These are phyloP conservation scores for Pythium brachiatum DNA, from an alignment of 352 stramenopile genomes.

Conservation along the genomic window DNA sequence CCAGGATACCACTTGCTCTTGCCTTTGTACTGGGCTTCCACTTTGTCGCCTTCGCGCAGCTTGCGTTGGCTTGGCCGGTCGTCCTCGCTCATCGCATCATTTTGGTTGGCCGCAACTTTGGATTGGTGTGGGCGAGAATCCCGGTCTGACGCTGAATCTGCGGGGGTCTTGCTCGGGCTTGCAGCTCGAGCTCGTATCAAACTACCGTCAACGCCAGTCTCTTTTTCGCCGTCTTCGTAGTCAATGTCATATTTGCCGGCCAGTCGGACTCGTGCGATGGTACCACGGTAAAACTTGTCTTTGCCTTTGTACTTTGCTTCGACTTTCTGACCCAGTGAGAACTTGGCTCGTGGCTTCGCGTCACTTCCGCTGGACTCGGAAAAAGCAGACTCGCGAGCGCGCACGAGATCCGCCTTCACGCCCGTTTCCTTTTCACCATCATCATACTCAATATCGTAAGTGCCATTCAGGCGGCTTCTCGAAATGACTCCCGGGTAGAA, in stretches of 20 bases:
- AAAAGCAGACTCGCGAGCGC: conserved; percentile 12
- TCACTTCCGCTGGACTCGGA: conserved; percentile 22
- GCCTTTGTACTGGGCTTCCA: conserved; percentile 51
- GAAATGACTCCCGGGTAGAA: conserved; percentile 75
- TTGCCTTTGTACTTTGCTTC: conserved; percentile 63
- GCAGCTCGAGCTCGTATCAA: conserved; percentile 16
- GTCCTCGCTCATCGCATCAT: conserved; percentile 12
- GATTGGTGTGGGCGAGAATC: too few relatives aligned
- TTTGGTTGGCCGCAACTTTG: too few relatives aligned
- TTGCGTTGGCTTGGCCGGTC: background rate
- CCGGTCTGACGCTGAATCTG: too few relatives aligned
- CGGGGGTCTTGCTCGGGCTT: conserved; percentile 10
- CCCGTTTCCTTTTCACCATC: conserved; percentile 49
- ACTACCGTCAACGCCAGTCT: conserved; percentile 32
- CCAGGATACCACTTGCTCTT: conserved; percentile 46
- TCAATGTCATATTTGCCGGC: conserved; percentile 66
- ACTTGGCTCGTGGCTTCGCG: conserved; percentile 7
- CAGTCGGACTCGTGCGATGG: conserved; percentile 38
- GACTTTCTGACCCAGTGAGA: conserved; percentile 32
- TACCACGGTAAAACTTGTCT: conserved; percentile 56
- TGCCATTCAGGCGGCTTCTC: conserved; percentile 48
- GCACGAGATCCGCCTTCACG: conserved; percentile 31
- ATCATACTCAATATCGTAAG: conserved; percentile 66
- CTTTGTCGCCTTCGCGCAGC: conserved; percentile 28
- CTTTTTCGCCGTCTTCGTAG: conserved; percentile 68